phyloP scores from a whole-genome alignment of 2,329 filamentous ascomycete genomes.

The Monilinia aucupariae region DNA sequence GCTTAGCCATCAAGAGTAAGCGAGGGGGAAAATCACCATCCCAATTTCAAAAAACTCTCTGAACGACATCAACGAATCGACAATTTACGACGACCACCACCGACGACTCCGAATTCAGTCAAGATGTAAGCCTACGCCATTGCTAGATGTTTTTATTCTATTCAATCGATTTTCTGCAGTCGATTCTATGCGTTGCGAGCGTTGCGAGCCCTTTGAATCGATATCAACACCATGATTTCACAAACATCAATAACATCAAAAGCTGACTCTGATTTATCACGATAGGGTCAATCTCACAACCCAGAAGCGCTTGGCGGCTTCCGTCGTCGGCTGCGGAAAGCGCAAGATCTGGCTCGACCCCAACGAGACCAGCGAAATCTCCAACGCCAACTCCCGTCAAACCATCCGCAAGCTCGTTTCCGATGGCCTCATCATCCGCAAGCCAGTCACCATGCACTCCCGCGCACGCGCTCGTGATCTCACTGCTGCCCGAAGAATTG shows the following conservation, averaged over 20 bases:
- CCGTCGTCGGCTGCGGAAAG: constrained; percentile 98
- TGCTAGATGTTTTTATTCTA: constrained; percentile 7
- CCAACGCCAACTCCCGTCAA: constrained; percentile 99
- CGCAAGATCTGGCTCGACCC: constrained; percentile 99
- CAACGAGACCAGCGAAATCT: constrained; percentile 98
- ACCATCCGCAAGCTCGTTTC: constrained; percentile 98
- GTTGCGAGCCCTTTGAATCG: background rate
- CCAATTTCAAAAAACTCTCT: background rate
- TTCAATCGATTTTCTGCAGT: constrained; percentile 14
- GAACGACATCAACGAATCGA: constrained; percentile 27
- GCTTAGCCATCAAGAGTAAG: background rate
- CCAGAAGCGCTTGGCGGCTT: constrained; percentile 99
- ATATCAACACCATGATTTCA: constrained; percentile 5
- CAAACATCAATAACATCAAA: constrained; percentile 16
- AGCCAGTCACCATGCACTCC: constrained; percentile 99
- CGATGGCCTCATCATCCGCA: constrained; percentile 99
- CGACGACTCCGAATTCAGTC: constrained; percentile 32
- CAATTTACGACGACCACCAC: constrained; percentile 32
- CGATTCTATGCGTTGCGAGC: background rate
- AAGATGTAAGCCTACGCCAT: constrained; percentile 33
- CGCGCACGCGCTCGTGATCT: constrained; percentile 92
- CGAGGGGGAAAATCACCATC: background rate
- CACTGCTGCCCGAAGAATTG: constrained; percentile 88
- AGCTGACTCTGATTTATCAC: constrained; percentile 32
- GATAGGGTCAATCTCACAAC: constrained; percentile 98